phyloP scores from a whole-genome alignment of 305 asterid genomes.

The Fraxinus dipetala region DNA sequence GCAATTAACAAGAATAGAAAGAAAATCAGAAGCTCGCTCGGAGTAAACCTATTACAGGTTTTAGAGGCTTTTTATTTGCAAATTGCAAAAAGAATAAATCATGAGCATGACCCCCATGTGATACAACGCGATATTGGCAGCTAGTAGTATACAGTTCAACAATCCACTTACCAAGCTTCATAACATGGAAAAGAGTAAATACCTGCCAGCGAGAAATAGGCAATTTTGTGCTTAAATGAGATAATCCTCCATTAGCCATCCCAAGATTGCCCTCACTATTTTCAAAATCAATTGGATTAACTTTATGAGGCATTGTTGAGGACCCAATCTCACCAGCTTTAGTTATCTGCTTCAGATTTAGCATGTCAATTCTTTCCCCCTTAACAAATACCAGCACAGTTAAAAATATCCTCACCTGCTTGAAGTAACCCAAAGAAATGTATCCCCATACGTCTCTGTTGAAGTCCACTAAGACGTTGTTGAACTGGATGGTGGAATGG shows the following conservation, averaged over 20 bases:
- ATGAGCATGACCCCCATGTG: neutral
- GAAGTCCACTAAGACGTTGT: slow-evolving; percentile 71
- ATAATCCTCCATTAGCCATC: slow-evolving; percentile 62
- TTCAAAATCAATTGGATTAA: slow-evolving; percentile 89
- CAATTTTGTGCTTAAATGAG: slow-evolving; percentile 68
- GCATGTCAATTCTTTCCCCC: slow-evolving; percentile 1
- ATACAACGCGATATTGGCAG: neutral
- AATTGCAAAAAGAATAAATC: neutral
- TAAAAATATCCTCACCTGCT: slow-evolving; percentile 52
- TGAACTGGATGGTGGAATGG: slow-evolving; percentile 61
- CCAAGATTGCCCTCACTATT: slow-evolving; percentile 88
- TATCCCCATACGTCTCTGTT: slow-evolving; percentile 83
- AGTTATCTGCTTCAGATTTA: slow-evolving; percentile 52
- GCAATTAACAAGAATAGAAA: slow-evolving; percentile 24
- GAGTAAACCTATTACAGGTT: neutral
- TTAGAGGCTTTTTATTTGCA: slow-evolving; percentile 1
- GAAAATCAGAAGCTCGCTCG: neutral
- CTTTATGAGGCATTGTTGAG: slow-evolving; percentile 96
- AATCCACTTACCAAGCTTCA: neutral
- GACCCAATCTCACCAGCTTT: slow-evolving; percentile 88
- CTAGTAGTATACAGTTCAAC: neutral
- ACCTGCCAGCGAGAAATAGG: slow-evolving; percentile 97
- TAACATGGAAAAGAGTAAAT: slow-evolving; percentile 8
- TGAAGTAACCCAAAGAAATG: slow-evolving; percentile 76
- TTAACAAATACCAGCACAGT: slow-evolving; percentile 1